phyloP scores from a whole-genome alignment of 139 green algal genomes.

The Ettlia oleoabundans region DNA sequence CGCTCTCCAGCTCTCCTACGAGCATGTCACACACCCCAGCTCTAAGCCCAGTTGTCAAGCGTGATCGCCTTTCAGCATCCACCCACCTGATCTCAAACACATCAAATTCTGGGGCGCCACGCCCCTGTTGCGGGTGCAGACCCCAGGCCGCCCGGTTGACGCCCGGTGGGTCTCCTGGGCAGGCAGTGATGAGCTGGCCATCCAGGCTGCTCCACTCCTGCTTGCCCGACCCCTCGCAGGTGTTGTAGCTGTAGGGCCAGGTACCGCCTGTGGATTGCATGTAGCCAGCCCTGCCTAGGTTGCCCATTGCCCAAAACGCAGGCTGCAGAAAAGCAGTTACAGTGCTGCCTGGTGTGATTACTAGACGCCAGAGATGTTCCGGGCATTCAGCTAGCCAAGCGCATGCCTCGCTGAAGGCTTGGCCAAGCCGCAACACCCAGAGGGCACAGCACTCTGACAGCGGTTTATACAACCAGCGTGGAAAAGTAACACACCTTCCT shows the following conservation, averaged over 20 bases:
- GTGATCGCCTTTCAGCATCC: too few species aligned
- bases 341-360: too few species aligned
- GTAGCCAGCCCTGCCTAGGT: conserved; percentile 60
- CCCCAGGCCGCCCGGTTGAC: conserved; percentile 7
- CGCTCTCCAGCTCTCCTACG: too few species aligned
- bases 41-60: too few species aligned
- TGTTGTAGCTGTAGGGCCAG: conserved; percentile 60
- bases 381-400: too few species aligned
- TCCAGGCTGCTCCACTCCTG: conserved; percentile 34
- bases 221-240: conserved; percentile 41
- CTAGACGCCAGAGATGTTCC: too few species aligned
- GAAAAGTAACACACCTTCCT: too few species aligned
- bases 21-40: too few species aligned
- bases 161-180: neutral
- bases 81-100: conserved; percentile 59
- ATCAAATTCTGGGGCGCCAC: conserved; percentile 60
- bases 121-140: conserved; percentile 26
- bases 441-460: neutral
- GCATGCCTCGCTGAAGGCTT: too few species aligned
- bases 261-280: conserved; percentile 40
- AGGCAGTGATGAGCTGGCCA: conserved; percentile 11
- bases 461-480: too few species aligned
- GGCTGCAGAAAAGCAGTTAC: too few species aligned
- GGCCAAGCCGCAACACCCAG: too few species aligned
- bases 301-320: conserved; percentile 39